phyloP scores from a whole-genome alignment of 768 basidiomycete genomes.

The Rhodosporidiobolus odoratus region DNA sequence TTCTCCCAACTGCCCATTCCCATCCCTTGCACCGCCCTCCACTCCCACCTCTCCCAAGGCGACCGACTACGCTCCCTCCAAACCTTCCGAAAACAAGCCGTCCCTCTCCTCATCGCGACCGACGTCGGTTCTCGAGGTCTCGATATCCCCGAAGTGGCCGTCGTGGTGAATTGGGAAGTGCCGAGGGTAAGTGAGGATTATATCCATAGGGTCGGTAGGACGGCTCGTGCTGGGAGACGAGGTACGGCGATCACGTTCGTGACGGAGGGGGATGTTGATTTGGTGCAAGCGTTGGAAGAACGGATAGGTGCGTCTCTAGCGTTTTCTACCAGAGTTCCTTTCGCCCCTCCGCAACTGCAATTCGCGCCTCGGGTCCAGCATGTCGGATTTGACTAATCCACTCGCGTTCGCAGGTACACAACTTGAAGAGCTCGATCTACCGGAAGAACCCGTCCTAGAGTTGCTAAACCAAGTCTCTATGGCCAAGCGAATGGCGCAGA shows the following conservation, averaged over 20 bases:
- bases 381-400: too few species aligned
- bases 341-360: not conserved
- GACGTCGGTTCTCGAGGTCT: conserved; percentile 93
- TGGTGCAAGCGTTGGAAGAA: conserved; percentile 73
- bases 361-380: not conserved
- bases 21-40: conserved; percentile 81
- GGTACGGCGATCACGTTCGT: conserved; percentile 91
- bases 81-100: conserved; percentile 74
- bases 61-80: conserved; percentile 78
- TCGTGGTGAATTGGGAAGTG: conserved; percentile 96
- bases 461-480: conserved; percentile 82
- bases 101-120: conserved; percentile 87
- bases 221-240: conserved; percentile 84
- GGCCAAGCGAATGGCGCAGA: conserved; percentile 85
- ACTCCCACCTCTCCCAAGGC: conserved; percentile 87
- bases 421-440: conserved; percentile 66
- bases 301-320: conserved; percentile 72
- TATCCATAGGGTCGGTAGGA: conserved; percentile 92
- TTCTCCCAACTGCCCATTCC: conserved; percentile 56
- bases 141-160: conserved; percentile 91
- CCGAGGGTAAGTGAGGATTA: conserved; percentile 81
- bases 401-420: conserved; percentile 57
- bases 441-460: conserved; percentile 76
- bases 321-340: conserved; percentile 36
- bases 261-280: conserved; percentile 84